Evolutionary conservation across 1,139 yeast species (phyloP).

Genomic region (Geotrichum carabidarum): DNA sequence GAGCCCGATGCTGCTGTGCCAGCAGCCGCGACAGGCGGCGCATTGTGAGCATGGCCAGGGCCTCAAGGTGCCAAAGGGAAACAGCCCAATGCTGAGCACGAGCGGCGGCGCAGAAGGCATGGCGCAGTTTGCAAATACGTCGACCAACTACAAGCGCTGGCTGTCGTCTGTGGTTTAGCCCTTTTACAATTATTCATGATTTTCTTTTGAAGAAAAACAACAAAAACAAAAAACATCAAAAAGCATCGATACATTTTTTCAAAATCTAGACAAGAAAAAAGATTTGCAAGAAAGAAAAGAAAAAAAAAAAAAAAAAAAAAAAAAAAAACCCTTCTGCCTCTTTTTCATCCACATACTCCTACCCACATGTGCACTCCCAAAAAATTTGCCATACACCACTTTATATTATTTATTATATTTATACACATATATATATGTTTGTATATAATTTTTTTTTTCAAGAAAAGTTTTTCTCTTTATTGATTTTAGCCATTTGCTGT

Average conservation of each 20-base stretch:
- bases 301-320: not conserved
- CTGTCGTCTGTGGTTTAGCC: constrained; percentile 21
- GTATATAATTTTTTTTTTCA: not conserved
- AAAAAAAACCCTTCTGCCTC: not conserved
- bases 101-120: not conserved
- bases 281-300: not conserved
- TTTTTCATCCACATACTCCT: too few relatives aligned
- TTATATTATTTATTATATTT: not conserved
- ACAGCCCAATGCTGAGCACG: not conserved
- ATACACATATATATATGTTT: not conserved
- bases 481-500: too few relatives aligned
- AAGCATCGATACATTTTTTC: not conserved
- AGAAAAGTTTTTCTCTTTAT: not conserved
- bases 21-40: too few relatives aligned
- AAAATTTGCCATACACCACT: too few relatives aligned
- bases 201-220: not conserved
- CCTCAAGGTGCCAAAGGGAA: constrained; percentile 8
- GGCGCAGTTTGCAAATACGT: constrained; percentile 20
- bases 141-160: constrained; percentile 28
- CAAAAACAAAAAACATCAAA: not conserved
- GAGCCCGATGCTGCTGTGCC: constrained; percentile 24
- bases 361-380: too few relatives aligned
- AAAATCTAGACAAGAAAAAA: not conserved
- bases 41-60: not conserved
- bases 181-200: not conserved